phyloP scores from a whole-genome alignment of 202 grass and related monocot genomes.

The Saccharum hybrid region DNA sequence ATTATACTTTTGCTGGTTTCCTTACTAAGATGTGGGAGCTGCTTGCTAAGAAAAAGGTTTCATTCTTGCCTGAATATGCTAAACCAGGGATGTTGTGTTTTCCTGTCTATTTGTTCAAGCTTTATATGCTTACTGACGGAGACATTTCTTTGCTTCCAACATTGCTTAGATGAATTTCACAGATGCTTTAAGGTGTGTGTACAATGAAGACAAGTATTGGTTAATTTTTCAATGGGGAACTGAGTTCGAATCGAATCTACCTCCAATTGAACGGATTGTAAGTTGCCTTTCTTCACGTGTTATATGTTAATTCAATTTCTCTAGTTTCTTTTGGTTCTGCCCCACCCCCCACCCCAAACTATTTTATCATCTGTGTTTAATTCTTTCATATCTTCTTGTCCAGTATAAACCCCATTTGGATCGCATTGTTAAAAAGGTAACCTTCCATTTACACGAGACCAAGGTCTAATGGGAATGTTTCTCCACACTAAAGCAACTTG shows the following conservation, averaged over 20 bases:
- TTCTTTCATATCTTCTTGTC: too few species aligned
- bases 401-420: too few species aligned
- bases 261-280: not conserved
- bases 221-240: not conserved
- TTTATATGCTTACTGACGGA: not conserved
- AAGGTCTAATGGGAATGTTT: not conserved
- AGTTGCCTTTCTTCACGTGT: not conserved
- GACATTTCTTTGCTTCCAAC: not conserved
- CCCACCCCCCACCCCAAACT: not conserved
- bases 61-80: not conserved
- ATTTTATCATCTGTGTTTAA: too few species aligned
- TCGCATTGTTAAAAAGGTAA: too few species aligned
- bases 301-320: not conserved
- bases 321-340: not conserved
- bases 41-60: slow-evolving; percentile 12
- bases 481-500: not conserved
- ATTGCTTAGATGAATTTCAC: not conserved
- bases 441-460: not conserved
- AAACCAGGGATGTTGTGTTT: not conserved
- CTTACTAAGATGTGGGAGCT: not conserved
- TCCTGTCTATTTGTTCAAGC: not conserved
- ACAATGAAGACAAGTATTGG: not conserved
- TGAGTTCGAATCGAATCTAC: not conserved
- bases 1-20: not conserved
- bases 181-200: not conserved